Evolutionary conservation across 331 rosid genomes (phyloP).

Genomic region (Saraca asoca): DNA sequence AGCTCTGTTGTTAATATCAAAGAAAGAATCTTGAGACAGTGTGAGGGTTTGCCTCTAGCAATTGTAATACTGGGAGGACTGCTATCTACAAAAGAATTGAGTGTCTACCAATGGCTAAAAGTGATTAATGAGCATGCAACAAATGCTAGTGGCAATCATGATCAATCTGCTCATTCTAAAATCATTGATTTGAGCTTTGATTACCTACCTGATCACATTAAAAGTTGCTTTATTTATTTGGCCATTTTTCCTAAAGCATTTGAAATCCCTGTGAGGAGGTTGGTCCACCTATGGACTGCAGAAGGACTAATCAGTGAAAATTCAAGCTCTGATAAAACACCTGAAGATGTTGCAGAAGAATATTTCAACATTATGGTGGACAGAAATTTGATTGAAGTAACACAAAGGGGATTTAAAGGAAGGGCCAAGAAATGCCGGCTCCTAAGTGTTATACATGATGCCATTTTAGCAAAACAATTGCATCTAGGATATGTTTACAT

Average conservation of each 20-base stretch:
- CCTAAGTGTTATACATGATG: no score
- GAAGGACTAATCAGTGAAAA: constrained; percentile 12
- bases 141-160: neutral
- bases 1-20: neutral
- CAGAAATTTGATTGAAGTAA: no score
- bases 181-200: neutral
- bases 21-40: neutral
- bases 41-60: constrained; percentile 2
- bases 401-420: no score
- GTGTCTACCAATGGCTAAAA: neutral
- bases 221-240: constrained; percentile 20
- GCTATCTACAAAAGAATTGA: neutral
- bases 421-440: no score
- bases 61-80: neutral
- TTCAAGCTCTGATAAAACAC: neutral
- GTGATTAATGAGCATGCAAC: neutral
- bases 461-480: no score
- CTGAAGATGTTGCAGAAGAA: constrained; percentile 20
- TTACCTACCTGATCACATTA: neutral
- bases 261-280: constrained; percentile 25
- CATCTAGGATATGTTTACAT: no score
- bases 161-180: neutral
- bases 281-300: constrained; percentile 21
- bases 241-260: constrained; percentile 23
- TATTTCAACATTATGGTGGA: no score